Evolutionary conservation across 495 filamentous ascomycete genomes (phyloP), one percentile per base, ranked within the genome.

Genomic region (Penicillium argentinense): DNA sequence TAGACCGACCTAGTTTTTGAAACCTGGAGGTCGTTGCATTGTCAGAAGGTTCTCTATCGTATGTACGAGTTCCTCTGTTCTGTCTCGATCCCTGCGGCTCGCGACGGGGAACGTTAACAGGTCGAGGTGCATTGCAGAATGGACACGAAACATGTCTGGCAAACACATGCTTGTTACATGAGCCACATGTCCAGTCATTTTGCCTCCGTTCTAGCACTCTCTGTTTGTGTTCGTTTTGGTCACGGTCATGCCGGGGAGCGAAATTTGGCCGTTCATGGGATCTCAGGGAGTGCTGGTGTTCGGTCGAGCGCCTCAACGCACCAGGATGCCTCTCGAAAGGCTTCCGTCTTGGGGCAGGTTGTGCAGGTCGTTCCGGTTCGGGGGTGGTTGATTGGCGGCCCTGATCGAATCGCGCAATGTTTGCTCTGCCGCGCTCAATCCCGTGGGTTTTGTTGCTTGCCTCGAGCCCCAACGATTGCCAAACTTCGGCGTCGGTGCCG

Each of bases 391-490:
- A 11, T 41, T 52, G 19, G 45, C 56, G 22, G 45, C 46, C 11
- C 64, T 33, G 24, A 72, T 36, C 9, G 53, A 47, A 16, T 67
- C 58, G 25, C 69, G 69, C 25, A 67, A 45, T 21, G 66, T 56
- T 30, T 65, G 60, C 45, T 73, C 69, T 18, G 64, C 60, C 4
- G 64, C 43, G 39, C 66, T 73, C 17, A 73, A 45, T 12, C 55
- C 54, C 0, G 51, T 45, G 3, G 66, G 44, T 22, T 56, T 62
- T 17, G 45, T 19, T 18, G 56, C 25, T 43, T 58, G 37, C 28
- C 47, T 58, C 23, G 41, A 47, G 3, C 42, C 62, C 62, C 62
- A 66, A 50, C 54, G 54, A 25, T 34, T 55, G 14, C 51, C 51
- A 26, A 63, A 63, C 46, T 61, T 63, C 22, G 56, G 54, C 4